Evolutionary conservation across 1,139 yeast species (phyloP).

Genomic region (Suhomyces panamericanus): DNA sequence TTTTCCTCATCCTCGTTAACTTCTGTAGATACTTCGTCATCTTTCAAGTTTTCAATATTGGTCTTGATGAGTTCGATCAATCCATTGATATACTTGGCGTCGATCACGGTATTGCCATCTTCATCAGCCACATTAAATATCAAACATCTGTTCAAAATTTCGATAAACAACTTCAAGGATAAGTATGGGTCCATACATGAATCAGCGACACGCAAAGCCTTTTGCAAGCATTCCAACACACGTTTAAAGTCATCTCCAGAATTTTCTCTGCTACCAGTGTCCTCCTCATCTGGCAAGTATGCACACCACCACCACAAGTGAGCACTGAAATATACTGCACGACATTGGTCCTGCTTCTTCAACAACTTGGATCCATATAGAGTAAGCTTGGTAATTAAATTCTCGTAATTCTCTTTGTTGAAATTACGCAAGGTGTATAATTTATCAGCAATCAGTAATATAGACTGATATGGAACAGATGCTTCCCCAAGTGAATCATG

Average conservation of each 20-base stretch:
- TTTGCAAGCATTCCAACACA: slow-evolving; percentile 50
- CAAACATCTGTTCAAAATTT: slow-evolving; percentile 80
- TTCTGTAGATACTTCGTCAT: slow-evolving; percentile 22
- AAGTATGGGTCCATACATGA: slow-evolving; percentile 85
- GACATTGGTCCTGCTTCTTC: slow-evolving; percentile 92
- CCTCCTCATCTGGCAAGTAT: slow-evolving; percentile 22
- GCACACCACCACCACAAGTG: slow-evolving; percentile 95
- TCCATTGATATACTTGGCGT: slow-evolving; percentile 77
- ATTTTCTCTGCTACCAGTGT: slow-evolving; percentile 11
- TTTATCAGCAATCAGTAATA: slow-evolving; percentile 57
- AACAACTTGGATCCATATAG: slow-evolving; percentile 84
- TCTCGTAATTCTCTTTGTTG: slow-evolving; percentile 66
- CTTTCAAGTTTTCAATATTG: slow-evolving; percentile 59
- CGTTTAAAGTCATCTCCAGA: slow-evolving; percentile 39
- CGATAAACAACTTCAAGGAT: slow-evolving; percentile 80
- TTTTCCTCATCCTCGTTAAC: slow-evolving; percentile 24
- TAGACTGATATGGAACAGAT: slow-evolving; percentile 41
- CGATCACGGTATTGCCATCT: slow-evolving; percentile 70
- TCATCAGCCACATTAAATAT: slow-evolving; percentile 86
- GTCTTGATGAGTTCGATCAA: slow-evolving; percentile 80
- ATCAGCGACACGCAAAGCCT: slow-evolving; percentile 86
- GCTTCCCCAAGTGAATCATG: slow-evolving; percentile 42
- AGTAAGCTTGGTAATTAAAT: slow-evolving; percentile 80
- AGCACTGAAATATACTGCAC: slow-evolving; percentile 83
- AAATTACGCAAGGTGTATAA: slow-evolving; percentile 61